Percentiles rank a stretch among this genome's conserved stretches.
phyloP scores from a whole-genome alignment of 441 rosid genomes.

The Gossypium aridum region DNA sequence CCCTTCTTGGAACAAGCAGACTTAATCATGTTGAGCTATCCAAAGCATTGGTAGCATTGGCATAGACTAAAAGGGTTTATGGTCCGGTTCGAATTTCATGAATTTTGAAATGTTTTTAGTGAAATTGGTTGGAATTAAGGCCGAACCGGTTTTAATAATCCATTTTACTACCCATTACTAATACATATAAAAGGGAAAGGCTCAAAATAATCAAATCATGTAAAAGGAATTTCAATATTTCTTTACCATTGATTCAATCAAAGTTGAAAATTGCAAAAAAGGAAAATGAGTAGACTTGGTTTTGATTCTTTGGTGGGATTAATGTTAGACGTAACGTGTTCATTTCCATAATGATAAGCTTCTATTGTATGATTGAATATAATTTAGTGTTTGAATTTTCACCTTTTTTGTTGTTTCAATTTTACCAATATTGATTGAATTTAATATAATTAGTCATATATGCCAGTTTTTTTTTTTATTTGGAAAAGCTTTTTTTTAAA shows the following conservation, averaged over 20 bases:
- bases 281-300: not conserved
- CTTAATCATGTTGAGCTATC: constrained; percentile 57
- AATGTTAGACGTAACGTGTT: not conserved
- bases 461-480: too few species aligned
- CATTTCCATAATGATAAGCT: not conserved
- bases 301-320: not conserved
- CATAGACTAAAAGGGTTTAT: not conserved
- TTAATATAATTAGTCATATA: too few species aligned
- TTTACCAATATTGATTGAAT: too few species aligned
- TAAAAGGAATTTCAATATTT: not conserved
- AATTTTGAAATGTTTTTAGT: not conserved
- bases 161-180: too few species aligned
- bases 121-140: too few species aligned
- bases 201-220: not conserved
- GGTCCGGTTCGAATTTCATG: not conserved
- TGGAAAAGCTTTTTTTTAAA: too few species aligned
- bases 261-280: not conserved
- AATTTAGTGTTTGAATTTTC: too few species aligned
- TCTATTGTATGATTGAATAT: too few species aligned
- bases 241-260: not conserved
- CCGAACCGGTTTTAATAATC: not conserved
- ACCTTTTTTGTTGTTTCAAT: too few species aligned
- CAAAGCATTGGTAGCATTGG: constrained; percentile 35
- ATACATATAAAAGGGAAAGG: too few species aligned
- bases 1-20: constrained; percentile 79